Conservation (phyloP, 1,284 basidiomycete genomes). For the Cystobasidiaceae sp. region DNA sequence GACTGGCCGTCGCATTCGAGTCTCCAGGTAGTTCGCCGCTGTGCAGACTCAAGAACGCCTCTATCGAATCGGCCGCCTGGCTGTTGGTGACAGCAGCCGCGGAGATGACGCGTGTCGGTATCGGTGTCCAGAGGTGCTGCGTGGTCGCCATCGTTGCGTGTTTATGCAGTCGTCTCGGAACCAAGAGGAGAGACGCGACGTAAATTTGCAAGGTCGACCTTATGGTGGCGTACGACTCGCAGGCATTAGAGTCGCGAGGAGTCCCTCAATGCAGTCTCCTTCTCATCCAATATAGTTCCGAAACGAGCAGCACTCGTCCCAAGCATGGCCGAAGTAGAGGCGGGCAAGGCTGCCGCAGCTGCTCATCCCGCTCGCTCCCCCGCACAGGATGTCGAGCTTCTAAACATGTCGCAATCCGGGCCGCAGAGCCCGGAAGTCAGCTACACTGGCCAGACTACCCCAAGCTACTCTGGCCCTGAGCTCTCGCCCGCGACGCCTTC, state of each 20-base stretch:
- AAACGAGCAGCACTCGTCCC: too few species aligned
- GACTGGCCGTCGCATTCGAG: slow-evolving; percentile 12
- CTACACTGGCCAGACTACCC: background rate
- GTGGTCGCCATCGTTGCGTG: background rate
- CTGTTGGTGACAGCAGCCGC: background rate
- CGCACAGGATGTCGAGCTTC: too few species aligned
- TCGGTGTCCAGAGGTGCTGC: slow-evolving; percentile 26
- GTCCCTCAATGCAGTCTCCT: too few species aligned
- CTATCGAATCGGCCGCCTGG: slow-evolving; percentile 1
- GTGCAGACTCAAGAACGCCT: slow-evolving; percentile 3
- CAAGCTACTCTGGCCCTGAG: background rate
- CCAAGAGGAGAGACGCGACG: background rate
- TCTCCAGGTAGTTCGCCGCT: slow-evolving; percentile 16
- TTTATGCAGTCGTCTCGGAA: background rate
- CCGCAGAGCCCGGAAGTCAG: too few species aligned
- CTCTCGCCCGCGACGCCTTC: background rate
- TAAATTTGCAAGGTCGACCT: background rate
- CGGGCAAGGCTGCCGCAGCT: background rate
- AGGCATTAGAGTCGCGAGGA: too few species aligned
- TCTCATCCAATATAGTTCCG: too few species aligned
- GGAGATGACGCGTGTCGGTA: slow-evolving; percentile 3
- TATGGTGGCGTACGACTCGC: too few species aligned
- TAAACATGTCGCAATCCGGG: too few species aligned
- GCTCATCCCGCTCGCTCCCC: background rate
- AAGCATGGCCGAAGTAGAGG: too few species aligned